Conservation (phyloP, 257 asterid genomes). For the Solanum tarapatanum region DNA sequence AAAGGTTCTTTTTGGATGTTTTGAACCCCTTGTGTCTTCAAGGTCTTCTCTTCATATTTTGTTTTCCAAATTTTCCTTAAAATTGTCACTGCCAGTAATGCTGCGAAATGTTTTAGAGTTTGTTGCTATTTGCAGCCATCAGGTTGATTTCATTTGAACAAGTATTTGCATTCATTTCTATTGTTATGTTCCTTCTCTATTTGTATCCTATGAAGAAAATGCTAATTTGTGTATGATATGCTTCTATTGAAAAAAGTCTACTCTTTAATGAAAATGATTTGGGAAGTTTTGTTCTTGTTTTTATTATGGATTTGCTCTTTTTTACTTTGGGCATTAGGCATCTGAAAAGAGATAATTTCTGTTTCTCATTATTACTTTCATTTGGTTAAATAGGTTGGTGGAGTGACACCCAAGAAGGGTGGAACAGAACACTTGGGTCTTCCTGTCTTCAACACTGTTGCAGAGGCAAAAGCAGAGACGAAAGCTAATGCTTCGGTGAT, state of each 20-base stretch:
- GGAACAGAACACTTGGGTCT: conserved; percentile 97
- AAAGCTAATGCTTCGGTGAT: conserved; percentile 90
- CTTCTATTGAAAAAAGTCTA: neutral
- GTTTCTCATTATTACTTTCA: neutral
- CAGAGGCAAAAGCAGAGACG: conserved; percentile 91
- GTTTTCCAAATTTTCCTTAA: neutral
- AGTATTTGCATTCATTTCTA: neutral
- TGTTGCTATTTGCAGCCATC: neutral
- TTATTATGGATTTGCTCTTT: neutral
- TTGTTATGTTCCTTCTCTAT: neutral
- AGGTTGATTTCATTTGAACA: neutral
- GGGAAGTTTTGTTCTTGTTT: neutral
- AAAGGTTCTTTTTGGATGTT: neutral
- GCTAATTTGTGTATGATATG: neutral
- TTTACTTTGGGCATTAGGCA: neutral
- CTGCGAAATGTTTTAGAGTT: neutral
- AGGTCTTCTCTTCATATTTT: neutral
- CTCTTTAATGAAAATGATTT: neutral
- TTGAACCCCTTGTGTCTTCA: neutral
- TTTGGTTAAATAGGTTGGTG: conserved; percentile 64
- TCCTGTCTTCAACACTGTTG: conserved; percentile 89
- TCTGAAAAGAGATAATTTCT: neutral
- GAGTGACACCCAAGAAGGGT: conserved; percentile 93
- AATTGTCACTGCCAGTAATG: neutral
- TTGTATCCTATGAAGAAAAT: neutral